phyloP scores from a whole-genome alignment of 2,329 filamentous ascomycete species.

The Aspergillus ustus region DNA sequence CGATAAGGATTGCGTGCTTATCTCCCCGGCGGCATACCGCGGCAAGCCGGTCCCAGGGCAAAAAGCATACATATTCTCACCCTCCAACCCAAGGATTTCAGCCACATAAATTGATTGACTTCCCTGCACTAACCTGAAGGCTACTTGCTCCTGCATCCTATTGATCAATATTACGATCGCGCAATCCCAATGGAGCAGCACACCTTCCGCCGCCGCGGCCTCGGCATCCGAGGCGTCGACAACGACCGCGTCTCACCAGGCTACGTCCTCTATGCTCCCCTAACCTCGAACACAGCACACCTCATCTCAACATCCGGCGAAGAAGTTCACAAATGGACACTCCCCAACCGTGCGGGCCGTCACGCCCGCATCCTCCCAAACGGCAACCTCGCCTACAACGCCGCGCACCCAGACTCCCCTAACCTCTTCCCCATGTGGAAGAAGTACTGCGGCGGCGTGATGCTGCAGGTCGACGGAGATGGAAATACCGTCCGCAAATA shows the following conservation, averaged over 20 bases:
- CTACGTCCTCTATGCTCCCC: slow-evolving; percentile 48
- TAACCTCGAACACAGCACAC: slow-evolving; percentile 47
- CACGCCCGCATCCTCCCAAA: slow-evolving; percentile 52
- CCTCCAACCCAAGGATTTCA: neutral
- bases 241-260: slow-evolving; percentile 43
- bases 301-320: slow-evolving; percentile 48
- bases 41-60: slow-evolving; percentile 26
- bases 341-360: slow-evolving; percentile 48
- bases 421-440: slow-evolving; percentile 50
- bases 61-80: neutral
- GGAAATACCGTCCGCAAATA: slow-evolving; percentile 48
- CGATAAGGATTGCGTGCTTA: slow-evolving; percentile 24
- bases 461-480: slow-evolving; percentile 46
- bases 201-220: slow-evolving; percentile 47
- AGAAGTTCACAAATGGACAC: slow-evolving; percentile 50
- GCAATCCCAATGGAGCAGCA: slow-evolving; percentile 47
- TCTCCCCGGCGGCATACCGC: slow-evolving; percentile 30
- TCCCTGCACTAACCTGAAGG: neutral
- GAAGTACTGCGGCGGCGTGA: slow-evolving; percentile 53
- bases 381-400: slow-evolving; percentile 52
- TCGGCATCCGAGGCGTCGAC: slow-evolving; percentile 48
- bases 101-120: slow-evolving; percentile 3
- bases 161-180: neutral
- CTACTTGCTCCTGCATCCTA: neutral
- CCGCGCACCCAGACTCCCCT: slow-evolving; percentile 44